Base-by-base conservation (phyloP, 139 green algal genomes). In the Chlamydomonas sp. region DNA sequence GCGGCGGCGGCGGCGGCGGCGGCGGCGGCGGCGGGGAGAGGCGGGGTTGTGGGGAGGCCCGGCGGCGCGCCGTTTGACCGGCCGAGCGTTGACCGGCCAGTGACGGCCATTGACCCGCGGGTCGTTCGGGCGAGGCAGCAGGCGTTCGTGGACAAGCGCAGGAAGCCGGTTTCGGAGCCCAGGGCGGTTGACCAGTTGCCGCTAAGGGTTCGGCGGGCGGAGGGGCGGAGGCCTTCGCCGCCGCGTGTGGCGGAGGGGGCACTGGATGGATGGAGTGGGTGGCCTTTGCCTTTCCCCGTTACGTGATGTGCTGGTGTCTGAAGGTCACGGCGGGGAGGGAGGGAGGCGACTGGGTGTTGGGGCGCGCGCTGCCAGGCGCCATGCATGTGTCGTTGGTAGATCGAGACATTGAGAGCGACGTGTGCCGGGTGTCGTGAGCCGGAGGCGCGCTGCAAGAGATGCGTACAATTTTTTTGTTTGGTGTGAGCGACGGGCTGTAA, bases 51-150 rank as follows among this genome's bases (percentile, higher is more conserved):
- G 16, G 5, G 20, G 62, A 15, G 80, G 67, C 68, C 59, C 2
- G 17, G 7, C 69, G 9, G 69, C 68, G 49, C 72, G 73, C 83
- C 83, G 49, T 87, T 73, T 14, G 62, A 59, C 0, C 60, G 83
- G 5, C 83, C 83, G 4, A 49, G 17, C 0, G 83, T 87, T 4
- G 83, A 87, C 14, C n/a, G n/a, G 7, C 83, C 83, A 17, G 16
- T 57, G 6, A 49, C 62, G 2, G 62, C 68, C 62, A 87, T 87
- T 20, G 73, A 87, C 31, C 73, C 73, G 0, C 20, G 59, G 79
- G 79, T 67, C 9, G 83, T 87, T 2, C 73, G 73, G 2, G 72
- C 83, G 5, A 68, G 64, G 57, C 83, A 87, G 72, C 83, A 87
- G 71, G 73, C 72, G 69, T 87, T 60, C 62, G 59, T 81, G 0